A percentile compares a stretch with the other conserved stretches of the same genome.
Evolutionary conservation across 257 asterid genomes (phyloP).

Genomic region (Salvia hispanica): DNA sequence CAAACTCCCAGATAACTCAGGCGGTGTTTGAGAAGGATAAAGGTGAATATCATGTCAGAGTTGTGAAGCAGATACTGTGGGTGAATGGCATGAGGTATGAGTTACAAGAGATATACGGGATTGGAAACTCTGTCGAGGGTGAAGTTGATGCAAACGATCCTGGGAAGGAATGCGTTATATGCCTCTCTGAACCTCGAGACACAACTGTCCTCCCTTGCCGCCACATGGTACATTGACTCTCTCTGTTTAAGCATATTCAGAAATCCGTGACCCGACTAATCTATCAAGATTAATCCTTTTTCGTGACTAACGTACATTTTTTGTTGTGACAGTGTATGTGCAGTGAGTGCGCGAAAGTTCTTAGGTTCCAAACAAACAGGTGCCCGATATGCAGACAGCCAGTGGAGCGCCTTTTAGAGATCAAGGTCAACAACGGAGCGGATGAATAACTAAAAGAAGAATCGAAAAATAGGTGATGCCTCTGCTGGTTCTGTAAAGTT

Average conservation of each 20-base stretch:
- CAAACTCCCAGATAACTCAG: constrained; percentile 85
- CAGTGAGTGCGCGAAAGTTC: constrained; percentile 92
- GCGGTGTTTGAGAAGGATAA: constrained; percentile 85
- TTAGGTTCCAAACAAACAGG: constrained; percentile 91
- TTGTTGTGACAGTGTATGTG: constrained; percentile 85
- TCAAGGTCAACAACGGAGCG: constrained; percentile 65
- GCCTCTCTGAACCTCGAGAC: constrained; percentile 95
- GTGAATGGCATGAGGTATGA: constrained; percentile 90
- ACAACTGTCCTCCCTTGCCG: constrained; percentile 98
- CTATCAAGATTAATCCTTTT: neutral
- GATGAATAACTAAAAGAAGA: constrained; percentile 48
- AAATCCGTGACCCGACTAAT: neutral
- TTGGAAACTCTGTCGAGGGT: constrained; percentile 75
- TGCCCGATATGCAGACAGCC: constrained; percentile 99
- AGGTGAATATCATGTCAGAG: constrained; percentile 79
- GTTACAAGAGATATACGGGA: constrained; percentile 87
- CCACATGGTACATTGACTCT: constrained; percentile 67
- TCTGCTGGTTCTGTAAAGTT: constrained; percentile 43
- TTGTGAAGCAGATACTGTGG: constrained; percentile 91
- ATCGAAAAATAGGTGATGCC: constrained; percentile 27
- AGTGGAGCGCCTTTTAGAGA: constrained; percentile 95
- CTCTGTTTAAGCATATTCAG: neutral
- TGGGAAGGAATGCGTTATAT: constrained; percentile 94
- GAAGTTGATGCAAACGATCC: constrained; percentile 78
- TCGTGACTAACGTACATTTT: constrained; percentile 21